Percentiles rank a stretch among this genome's conserved stretches.
These are phyloP conservation scores for Trypanosoma brucei DNA, from an alignment of 208 protist genomes.

Conservation along the genomic window DNA sequence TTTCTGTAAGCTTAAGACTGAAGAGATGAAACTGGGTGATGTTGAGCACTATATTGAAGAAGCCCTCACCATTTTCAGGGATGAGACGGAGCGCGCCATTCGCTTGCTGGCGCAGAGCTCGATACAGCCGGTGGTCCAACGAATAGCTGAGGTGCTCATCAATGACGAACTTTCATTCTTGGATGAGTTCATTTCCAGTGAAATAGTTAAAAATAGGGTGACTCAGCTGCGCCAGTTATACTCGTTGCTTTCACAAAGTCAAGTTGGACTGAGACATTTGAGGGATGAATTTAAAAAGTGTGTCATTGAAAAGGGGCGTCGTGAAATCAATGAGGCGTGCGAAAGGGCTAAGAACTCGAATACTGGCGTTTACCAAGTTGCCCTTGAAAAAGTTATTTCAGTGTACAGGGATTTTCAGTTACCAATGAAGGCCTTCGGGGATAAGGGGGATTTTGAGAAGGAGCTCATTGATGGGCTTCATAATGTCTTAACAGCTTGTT, in stretches of 20 bases:
- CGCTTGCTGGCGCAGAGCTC: slow-evolving; percentile 57
- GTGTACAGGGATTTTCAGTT: slow-evolving; percentile 14
- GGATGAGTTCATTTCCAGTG: slow-evolving; percentile 19
- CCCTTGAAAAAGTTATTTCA: slow-evolving; percentile 21
- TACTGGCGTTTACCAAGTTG: slow-evolving; percentile 15
- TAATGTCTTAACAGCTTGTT: neutral
- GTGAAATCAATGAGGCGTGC: slow-evolving; percentile 10
- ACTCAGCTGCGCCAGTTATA: slow-evolving; percentile 15
- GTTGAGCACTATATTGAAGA: slow-evolving; percentile 41
- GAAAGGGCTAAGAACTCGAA: slow-evolving; percentile 4
- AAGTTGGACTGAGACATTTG: slow-evolving; percentile 6
- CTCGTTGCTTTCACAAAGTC: slow-evolving; percentile 19
- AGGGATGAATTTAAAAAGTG: slow-evolving; percentile 9
- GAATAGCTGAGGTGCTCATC: slow-evolving; percentile 44
- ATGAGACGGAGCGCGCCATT: slow-evolving; percentile 39
- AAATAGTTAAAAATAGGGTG: slow-evolving; percentile 28
- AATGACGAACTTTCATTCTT: slow-evolving; percentile 47
- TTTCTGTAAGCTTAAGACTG: slow-evolving; percentile 37
- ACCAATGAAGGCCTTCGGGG: slow-evolving; percentile 11
- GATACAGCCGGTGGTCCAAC: slow-evolving; percentile 37
- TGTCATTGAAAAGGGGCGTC: slow-evolving; percentile 15
- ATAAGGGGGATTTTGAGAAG: slow-evolving; percentile 10
- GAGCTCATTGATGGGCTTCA: slow-evolving; percentile 12
- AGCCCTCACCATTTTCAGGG: slow-evolving; percentile 31
- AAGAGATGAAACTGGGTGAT: slow-evolving; percentile 26